These are phyloP conservation scores for Microcyclosporella mali DNA, from an alignment of 2,329 filamentous ascomycete species.

Conservation along the genomic window DNA sequence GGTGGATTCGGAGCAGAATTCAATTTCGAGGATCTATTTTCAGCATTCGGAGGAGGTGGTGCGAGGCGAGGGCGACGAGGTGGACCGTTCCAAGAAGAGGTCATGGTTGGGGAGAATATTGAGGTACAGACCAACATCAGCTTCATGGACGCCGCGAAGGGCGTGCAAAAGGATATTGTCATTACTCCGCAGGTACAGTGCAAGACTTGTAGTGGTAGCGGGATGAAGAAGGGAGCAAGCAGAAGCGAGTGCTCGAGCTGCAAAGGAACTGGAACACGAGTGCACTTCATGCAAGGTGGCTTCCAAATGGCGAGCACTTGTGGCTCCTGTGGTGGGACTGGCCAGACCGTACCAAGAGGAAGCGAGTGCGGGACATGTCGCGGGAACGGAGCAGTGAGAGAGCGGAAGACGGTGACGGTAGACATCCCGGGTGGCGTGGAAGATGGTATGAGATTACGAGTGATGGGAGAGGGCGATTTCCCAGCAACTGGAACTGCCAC, in stretches of 20 bases:
- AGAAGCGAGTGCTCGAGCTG: conserved; percentile 70
- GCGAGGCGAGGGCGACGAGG: conserved; percentile 45
- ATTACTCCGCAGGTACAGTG: conserved; percentile 79
- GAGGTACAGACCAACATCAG: conserved; percentile 89
- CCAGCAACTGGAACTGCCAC: conserved; percentile 67
- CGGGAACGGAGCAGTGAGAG: conserved; percentile 77
- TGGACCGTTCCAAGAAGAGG: conserved; percentile 70
- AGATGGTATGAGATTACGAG: conserved; percentile 85
- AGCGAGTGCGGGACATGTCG: conserved; percentile 73
- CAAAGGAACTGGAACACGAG: conserved; percentile 75
- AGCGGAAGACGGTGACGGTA: conserved; percentile 74
- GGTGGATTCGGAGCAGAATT: conserved; percentile 55
- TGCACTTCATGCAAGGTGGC: conserved; percentile 84
- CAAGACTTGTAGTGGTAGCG: conserved; percentile 73
- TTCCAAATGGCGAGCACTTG: conserved; percentile 97
- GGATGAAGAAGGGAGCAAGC: conserved; percentile 74
- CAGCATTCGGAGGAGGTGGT: conserved; percentile 66
- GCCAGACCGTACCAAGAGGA: conserved; percentile 67
- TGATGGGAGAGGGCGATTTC: conserved; percentile 81
- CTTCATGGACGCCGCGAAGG: conserved; percentile 94
- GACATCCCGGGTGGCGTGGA: conserved; percentile 95
- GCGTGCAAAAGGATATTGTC: conserved; percentile 77
- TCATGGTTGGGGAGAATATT: conserved; percentile 90
- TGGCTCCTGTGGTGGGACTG: conserved; percentile 70
- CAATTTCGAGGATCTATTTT: conserved; percentile 95